Evolutionary conservation across 108 stramenopile species (phyloP), one percentile per base, ranked within the genome.

Genomic region (Skeletonema tropicum): DNA sequence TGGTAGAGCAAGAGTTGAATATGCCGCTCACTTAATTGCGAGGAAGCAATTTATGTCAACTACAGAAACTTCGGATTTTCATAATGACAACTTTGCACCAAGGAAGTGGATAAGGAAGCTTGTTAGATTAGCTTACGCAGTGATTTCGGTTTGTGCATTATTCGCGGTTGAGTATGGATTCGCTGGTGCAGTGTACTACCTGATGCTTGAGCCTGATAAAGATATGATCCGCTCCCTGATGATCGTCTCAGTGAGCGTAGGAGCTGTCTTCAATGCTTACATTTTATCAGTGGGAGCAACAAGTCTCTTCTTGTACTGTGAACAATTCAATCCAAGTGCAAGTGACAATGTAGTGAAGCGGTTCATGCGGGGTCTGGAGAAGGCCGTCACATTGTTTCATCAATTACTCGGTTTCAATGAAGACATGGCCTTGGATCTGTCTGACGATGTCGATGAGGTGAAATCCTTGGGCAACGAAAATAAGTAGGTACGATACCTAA

Each of bases 31-130:
- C 36, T 31, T 83, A 17, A 46, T 75, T 9, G 82, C 82, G 6
- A 33, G 82, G 7, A 75, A 83, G n/a, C 82, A 83, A 57, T 75
- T 83, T 57, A 52, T 82, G 63, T 55, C 52, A 23, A 71, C 82
- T 9, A 68, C 59, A 29, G 71, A 83, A 23, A 30, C 36, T 6
- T 72, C 82, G 8, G 75, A 83, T 61, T 83, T 76, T 33, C 66
- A 69, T 32, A 75, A 72, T 38, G 75, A 71, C 14, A 72, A 67
- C 0, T 76, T 70, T 64, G 75, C 73, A 23, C 82, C 82, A 13
- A 70, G 57, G n/a, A n/a, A n/a, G 8, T 21, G 10, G 13, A 7
- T 73, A n/a, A 45, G 82, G 14, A 61, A 42, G 66, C 23, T 26
- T 6, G 60, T 75, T 29, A 61, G 45, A 11, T 26, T 42, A 64